Evolutionary conservation across 2,329 filamentous ascomycete species (phyloP).

Genomic region (Fusarium fujikuroi): DNA sequence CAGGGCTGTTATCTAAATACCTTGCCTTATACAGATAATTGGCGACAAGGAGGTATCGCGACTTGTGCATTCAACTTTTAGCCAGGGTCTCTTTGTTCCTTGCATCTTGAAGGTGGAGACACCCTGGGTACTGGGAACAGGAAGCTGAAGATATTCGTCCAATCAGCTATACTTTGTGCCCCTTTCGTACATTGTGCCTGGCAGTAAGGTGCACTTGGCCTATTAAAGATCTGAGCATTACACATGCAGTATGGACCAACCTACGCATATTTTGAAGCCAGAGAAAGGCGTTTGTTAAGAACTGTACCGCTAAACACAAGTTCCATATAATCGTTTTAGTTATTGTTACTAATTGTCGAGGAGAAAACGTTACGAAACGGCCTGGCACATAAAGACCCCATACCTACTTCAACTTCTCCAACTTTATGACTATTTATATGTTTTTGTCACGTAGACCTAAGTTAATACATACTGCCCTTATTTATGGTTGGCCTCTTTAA

Average conservation of each 20-base stretch:
- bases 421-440: not conserved
- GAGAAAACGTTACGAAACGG: not conserved
- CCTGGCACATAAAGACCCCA: not conserved
- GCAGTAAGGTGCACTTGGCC: conserved; percentile 3
- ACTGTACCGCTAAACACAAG: not conserved
- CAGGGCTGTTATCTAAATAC: not conserved
- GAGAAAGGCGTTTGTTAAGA: not conserved
- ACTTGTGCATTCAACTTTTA: conserved; percentile 2
- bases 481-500: not conserved
- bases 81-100: conserved; percentile 20
- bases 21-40: not conserved
- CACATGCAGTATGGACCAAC: not conserved
- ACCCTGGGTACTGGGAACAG: conserved; percentile 16
- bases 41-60: not conserved
- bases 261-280: not conserved
- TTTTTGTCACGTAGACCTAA: not conserved
- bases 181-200: conserved; percentile 32
- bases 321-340: not conserved
- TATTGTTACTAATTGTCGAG: not conserved
- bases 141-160: conserved; percentile 2
- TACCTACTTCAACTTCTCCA: not conserved
- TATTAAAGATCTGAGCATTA: not conserved
- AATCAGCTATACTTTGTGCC: conserved; percentile 15
- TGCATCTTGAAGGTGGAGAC: conserved; percentile 35
- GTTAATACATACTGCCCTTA: not conserved